A percentile compares a stretch with the other conserved stretches of the same genome.
These are phyloP conservation scores for Teratosphaeria pseudoeucalypti DNA, from an alignment of 2,329 filamentous ascomycete species.

Conservation along the genomic window DNA sequence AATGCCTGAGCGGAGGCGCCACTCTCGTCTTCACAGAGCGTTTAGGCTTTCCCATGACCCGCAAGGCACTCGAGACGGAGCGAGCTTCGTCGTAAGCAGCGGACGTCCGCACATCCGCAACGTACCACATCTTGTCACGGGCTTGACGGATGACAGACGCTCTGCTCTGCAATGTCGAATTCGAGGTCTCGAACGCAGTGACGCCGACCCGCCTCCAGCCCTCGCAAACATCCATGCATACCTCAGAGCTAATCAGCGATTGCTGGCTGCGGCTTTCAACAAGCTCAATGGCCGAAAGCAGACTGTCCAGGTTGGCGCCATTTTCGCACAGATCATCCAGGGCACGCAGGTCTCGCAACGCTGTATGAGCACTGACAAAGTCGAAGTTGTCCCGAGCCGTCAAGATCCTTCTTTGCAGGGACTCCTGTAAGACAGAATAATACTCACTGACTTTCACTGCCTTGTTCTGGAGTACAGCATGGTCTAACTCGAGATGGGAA, in stretches of 20 bases:
- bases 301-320: not conserved
- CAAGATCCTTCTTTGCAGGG: not conserved
- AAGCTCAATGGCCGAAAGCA: not conserved
- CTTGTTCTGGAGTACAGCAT: not conserved
- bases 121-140: slow-evolving; percentile 98
- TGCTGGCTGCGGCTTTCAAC: not conserved
- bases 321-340: not conserved
- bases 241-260: not conserved
- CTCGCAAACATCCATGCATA: not conserved
- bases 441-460: not conserved
- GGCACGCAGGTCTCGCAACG: not conserved
- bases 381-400: not conserved
- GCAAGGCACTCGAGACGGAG: slow-evolving; percentile 76
- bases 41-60: slow-evolving; percentile 65
- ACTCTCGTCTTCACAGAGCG: slow-evolving; percentile 31
- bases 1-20: slow-evolving; percentile 29
- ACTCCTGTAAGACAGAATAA: not conserved
- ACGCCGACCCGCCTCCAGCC: not conserved
- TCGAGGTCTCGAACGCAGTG: not conserved
- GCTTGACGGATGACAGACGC: not conserved
- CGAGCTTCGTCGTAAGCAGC: slow-evolving; percentile 77
- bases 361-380: not conserved
- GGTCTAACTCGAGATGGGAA: not conserved
- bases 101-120: slow-evolving; percentile 85
- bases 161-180: not conserved